Conservation (phyloP, 78 protist genomes). For the Planoprotostelium fungivorum region DNA sequence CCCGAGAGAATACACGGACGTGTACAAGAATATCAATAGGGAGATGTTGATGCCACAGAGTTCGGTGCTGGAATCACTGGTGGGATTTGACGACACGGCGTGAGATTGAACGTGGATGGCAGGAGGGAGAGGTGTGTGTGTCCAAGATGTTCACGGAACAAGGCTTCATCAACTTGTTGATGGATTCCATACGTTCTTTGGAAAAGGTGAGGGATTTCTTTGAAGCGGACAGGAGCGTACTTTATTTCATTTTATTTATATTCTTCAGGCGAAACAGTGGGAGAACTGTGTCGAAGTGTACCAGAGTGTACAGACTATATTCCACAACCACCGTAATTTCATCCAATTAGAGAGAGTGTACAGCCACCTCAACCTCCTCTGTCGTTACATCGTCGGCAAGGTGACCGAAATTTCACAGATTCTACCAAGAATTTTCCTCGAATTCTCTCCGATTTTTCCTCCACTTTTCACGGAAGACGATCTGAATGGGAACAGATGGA, state of each 20-base stretch:
- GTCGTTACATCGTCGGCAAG: background rate
- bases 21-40: slow-evolving; percentile 14
- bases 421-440: too few relatives aligned
- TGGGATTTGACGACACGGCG: background rate
- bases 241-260: slow-evolving; percentile 3
- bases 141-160: slow-evolving; percentile 31
- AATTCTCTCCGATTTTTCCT: too few relatives aligned
- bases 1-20: slow-evolving; percentile 22
- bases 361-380: background rate
- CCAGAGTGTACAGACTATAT: background rate
- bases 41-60: slow-evolving; percentile 21
- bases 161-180: slow-evolving; percentile 39
- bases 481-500: too few relatives aligned
- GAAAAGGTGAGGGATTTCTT: slow-evolving; percentile 18
- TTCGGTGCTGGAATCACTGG: slow-evolving; percentile 22
- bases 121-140: slow-evolving; percentile 53
- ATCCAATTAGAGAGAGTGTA: background rate
- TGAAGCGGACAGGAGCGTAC: background rate
- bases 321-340: background rate
- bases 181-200: slow-evolving; percentile 40
- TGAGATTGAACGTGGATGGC: background rate
- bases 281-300: background rate
- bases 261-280: background rate
- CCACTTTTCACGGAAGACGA: too few relatives aligned
- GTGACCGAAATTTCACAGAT: too few relatives aligned